phyloP scores from a whole-genome alignment of 2,329 filamentous ascomycete genomes.

The Aureobasidium sp. region DNA sequence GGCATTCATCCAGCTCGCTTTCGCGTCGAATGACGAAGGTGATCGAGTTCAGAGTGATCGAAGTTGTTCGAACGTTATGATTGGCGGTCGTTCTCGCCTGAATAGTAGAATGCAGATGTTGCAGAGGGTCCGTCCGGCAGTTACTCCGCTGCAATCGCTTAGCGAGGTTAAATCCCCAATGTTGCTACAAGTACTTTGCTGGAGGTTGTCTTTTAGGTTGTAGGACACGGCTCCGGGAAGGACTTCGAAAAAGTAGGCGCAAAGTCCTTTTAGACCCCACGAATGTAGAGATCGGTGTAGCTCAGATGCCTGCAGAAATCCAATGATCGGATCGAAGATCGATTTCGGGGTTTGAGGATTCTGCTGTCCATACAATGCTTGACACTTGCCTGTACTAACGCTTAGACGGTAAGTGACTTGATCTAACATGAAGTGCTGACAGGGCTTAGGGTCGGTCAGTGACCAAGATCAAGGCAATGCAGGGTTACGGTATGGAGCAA shows the following conservation, averaged over 20 bases:
- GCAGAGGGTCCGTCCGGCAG: not conserved
- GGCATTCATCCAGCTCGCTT: not conserved
- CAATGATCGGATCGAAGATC: not conserved
- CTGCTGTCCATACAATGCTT: not conserved
- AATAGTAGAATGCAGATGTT: not conserved
- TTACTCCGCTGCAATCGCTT: not conserved
- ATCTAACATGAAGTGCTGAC: constrained; percentile 5
- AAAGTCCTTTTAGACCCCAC: not conserved
- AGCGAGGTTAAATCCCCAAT: not conserved
- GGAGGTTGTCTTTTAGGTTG: not conserved
- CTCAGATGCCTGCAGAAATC: not conserved
- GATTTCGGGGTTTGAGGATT: not conserved
- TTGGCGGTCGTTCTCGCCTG: not conserved
- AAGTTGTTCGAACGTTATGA: not conserved
- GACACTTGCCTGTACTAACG: not conserved
- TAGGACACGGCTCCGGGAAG: not conserved
- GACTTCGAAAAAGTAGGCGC: no score
- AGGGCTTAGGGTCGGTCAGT: not conserved
- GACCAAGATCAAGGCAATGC: constrained; percentile 7
- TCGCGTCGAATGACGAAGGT: not conserved
- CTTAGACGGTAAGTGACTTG: not conserved
- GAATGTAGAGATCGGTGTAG: not conserved
- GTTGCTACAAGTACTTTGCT: not conserved
- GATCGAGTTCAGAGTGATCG: not conserved
- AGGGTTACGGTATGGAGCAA: not conserved